A percentile compares a stretch with the other conserved stretches of the same genome.
Evolutionary conservation across 768 basidiomycete species (phyloP).

Genomic region (Exsudoporus frostii): DNA sequence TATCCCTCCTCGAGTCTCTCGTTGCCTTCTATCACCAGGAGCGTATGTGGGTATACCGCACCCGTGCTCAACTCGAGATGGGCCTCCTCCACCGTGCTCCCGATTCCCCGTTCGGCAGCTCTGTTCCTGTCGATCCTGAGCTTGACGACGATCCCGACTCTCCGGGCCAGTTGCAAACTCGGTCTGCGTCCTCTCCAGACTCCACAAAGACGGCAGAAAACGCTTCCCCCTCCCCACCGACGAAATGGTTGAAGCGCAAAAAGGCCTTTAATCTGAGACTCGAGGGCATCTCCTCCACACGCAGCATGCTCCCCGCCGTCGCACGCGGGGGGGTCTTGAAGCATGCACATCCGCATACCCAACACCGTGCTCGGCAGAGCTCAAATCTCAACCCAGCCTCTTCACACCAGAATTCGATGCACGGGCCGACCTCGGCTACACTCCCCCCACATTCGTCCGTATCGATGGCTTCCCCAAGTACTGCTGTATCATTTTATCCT

Average conservation of each 20-base stretch:
- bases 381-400: constrained; percentile 29
- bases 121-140: constrained; percentile 6
- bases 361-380: constrained; percentile 30
- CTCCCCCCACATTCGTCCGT: constrained; percentile 16
- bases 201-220: constrained; percentile 32
- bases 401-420: constrained; percentile 18
- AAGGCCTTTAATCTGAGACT: constrained; percentile 53
- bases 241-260: constrained; percentile 55
- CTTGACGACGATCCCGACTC: constrained; percentile 23
- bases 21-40: constrained; percentile 67
- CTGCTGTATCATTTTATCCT: constrained; percentile 26
- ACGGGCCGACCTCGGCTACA: constrained; percentile 10
- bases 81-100: constrained; percentile 30
- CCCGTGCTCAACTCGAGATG: constrained; percentile 57
- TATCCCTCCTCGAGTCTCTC: constrained; percentile 60
- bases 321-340: constrained; percentile 27
- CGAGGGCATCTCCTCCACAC: constrained; percentile 39
- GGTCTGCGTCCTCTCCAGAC: constrained; percentile 21
- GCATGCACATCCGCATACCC: constrained; percentile 22
- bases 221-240: constrained; percentile 24
- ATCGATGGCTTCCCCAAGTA: constrained; percentile 16
- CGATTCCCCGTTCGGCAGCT: constrained; percentile 4
- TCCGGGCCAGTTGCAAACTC: constrained; percentile 12
- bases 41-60: constrained; percentile 68
- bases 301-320: constrained; percentile 16